Percentiles rank a stretch among this genome's conserved stretches.
Conservation (phyloP, 2,329 filamentous ascomycete genomes). For the Hypoxylon sp. region DNA sequence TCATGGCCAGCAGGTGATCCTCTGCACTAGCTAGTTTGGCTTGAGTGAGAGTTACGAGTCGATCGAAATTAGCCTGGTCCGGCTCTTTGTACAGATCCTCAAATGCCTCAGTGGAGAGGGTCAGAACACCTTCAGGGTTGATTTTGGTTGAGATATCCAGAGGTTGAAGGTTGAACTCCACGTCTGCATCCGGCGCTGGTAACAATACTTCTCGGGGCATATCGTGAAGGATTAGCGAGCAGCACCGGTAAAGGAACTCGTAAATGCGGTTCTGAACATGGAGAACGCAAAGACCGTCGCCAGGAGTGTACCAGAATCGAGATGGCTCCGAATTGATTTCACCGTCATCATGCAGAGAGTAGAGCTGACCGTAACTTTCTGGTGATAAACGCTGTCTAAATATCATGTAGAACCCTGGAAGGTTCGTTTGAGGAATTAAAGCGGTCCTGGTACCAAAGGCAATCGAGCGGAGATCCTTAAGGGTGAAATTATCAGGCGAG, state of each 20-base stretch:
- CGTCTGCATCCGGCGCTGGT: neutral
- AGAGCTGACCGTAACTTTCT: conserved; percentile 28
- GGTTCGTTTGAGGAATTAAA: neutral
- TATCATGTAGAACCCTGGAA: conserved; percentile 10
- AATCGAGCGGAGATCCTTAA: neutral
- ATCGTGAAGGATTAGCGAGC: conserved; percentile 29
- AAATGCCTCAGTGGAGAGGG: conserved; percentile 7
- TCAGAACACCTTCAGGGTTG: conserved; percentile 3
- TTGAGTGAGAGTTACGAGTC: conserved; percentile 6
- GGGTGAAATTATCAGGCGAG: conserved; percentile 11
- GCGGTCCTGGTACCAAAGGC: neutral
- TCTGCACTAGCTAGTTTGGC: conserved; percentile 10
- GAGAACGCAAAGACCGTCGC: conserved; percentile 21
- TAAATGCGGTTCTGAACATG: conserved; percentile 24
- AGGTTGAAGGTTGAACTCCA: neutral
- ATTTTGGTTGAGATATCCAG: neutral
- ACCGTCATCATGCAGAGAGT: neutral
- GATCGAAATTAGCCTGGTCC: neutral
- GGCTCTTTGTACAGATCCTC: conserved; percentile 22
- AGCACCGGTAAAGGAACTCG: conserved; percentile 22
- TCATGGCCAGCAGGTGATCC: conserved; percentile 29
- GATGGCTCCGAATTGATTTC: neutral
- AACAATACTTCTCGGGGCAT: neutral
- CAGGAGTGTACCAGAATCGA: neutral
- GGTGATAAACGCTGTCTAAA: conserved; percentile 5